phyloP scores from a whole-genome alignment of 2,329 filamentous ascomycete species.

The Alternaria novae-zelandiae region DNA sequence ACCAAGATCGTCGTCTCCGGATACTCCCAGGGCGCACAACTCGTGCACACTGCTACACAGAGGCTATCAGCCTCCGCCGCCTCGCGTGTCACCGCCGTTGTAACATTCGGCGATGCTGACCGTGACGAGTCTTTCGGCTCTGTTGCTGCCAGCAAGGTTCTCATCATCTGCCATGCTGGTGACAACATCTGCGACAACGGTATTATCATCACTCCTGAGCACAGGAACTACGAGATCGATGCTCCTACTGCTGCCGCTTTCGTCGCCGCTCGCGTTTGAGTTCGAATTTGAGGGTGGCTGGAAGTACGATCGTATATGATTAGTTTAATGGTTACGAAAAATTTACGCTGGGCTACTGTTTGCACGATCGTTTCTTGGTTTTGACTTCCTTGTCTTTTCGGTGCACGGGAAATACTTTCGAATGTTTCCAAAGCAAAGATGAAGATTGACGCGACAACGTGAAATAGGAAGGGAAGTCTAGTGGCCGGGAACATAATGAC shows the following conservation, averaged over 20 bases:
- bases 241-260: constrained; percentile 32
- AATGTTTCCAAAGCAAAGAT: background rate
- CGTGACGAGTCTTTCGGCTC: constrained; percentile 38
- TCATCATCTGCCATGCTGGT: constrained; percentile 45
- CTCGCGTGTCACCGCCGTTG: constrained; percentile 35
- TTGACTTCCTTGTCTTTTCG: background rate
- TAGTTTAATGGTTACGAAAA: background rate
- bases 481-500: background rate
- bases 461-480: background rate
- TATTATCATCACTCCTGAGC: constrained; percentile 30
- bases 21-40: constrained; percentile 49
- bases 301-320: background rate
- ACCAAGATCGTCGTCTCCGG: constrained; percentile 41
- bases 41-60: constrained; percentile 55
- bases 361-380: background rate
- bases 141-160: constrained; percentile 36
- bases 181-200: constrained; percentile 45
- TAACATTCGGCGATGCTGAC: constrained; percentile 49
- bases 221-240: constrained; percentile 35
- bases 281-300: background rate
- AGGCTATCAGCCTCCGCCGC: constrained; percentile 29
- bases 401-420: background rate
- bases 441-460: too few species aligned
- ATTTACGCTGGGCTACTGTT: background rate
- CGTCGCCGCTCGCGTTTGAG: constrained; percentile 23